Percentiles rank a stretch among this genome's conserved stretches.
phyloP scores from a whole-genome alignment of 164 flowering plant genomes.

The Liquidambar formosana region DNA sequence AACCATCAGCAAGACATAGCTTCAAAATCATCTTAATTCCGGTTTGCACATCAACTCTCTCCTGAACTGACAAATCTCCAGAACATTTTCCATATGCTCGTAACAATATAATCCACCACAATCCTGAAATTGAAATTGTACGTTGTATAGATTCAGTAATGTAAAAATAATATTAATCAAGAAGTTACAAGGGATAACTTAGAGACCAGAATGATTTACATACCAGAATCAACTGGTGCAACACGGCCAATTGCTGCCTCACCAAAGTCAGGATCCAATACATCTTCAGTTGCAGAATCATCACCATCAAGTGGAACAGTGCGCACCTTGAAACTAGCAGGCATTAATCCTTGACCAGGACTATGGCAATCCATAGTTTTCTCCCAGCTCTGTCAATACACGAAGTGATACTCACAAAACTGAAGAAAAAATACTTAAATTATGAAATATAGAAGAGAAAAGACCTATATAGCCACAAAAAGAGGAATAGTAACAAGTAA shows the following conservation, averaged over 20 bases:
- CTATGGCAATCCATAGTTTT: constrained; percentile 85
- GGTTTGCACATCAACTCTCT: constrained; percentile 81
- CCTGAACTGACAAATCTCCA: constrained; percentile 72
- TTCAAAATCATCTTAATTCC: constrained; percentile 83
- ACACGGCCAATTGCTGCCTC: constrained; percentile 93
- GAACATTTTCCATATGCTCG: constrained; percentile 83
- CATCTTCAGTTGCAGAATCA: constrained; percentile 67
- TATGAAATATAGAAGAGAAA: not conserved
- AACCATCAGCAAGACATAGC: constrained; percentile 84
- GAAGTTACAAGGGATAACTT: not conserved
- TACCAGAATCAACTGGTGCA: constrained; percentile 89
- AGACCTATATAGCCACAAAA: not conserved
- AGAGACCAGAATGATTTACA: constrained; percentile 7
- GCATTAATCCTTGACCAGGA: constrained; percentile 92
- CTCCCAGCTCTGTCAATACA: constrained; percentile 72
- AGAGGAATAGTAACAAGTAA: not conserved
- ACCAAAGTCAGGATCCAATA: constrained; percentile 86
- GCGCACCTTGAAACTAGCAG: constrained; percentile 83
- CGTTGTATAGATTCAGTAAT: not conserved
- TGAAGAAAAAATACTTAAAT: not conserved
- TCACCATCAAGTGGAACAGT: constrained; percentile 85
- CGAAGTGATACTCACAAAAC: not conserved
- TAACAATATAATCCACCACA: constrained; percentile 85
- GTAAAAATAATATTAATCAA: too few relatives aligned
- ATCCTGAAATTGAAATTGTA: constrained; percentile 39